A percentile compares a stretch with the other conserved stretches of the same genome.
These are phyloP conservation scores for Phanerochaete sordida DNA, from an alignment of 768 basidiomycete genomes.

Conservation along the genomic window DNA sequence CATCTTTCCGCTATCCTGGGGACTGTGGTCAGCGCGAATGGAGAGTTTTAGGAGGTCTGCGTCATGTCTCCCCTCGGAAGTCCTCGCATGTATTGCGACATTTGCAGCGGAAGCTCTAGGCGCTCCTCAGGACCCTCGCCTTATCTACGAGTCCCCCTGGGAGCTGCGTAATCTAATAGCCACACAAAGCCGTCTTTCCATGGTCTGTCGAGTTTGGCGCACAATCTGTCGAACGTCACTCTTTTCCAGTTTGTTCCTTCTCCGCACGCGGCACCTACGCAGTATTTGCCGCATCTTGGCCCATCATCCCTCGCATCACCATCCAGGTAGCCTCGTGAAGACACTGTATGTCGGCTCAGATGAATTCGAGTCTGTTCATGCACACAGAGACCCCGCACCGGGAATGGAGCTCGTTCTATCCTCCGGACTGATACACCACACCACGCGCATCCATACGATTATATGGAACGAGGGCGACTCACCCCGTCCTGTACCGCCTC, in stretches of 20 bases:
- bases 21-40: not conserved
- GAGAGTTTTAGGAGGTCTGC: not conserved
- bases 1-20: not conserved
- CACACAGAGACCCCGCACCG: not conserved
- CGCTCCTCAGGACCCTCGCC: not conserved
- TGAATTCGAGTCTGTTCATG: not conserved
- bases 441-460: not conserved
- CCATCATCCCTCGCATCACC: not conserved
- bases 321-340: not conserved
- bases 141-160: not conserved
- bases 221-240: no score
- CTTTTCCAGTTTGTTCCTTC: no score
- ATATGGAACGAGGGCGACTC: not conserved
- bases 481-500: not conserved
- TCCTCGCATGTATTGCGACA: not conserved
- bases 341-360: not conserved
- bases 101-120: not conserved
- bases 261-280: no score
- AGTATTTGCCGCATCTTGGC: no score
- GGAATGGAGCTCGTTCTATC: not conserved
- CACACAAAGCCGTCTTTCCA: not conserved
- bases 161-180: no score
- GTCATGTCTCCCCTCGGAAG: not conserved
- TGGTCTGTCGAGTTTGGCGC: not conserved
- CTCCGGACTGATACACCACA: not conserved